Base-by-base conservation (phyloP, 2,329 filamentous ascomycete species). In the Diaporthe citriasiana region DNA sequence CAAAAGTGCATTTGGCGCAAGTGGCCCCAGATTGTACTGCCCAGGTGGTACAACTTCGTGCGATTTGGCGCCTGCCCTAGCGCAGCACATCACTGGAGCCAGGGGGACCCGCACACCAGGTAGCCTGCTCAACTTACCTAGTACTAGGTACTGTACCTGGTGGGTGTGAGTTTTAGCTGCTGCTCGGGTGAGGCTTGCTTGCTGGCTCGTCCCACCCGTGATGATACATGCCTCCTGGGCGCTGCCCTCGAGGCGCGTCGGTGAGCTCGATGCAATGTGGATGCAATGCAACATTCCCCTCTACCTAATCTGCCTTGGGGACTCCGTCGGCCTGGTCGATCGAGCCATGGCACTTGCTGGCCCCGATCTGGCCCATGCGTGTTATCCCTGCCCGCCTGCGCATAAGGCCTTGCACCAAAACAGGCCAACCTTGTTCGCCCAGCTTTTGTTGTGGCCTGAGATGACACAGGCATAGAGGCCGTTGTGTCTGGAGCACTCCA, bases 261-360 rank as follows among this genome's bases (percentile, higher is more conserved):
- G 60, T 66, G 60, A 33, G 42, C 60, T 33, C 60, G 25, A 47
- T 38, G 42, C 60, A 38, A 66, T 38, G 45, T 50, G 19, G 45
- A 66, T 68, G 63, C 63, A 50, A 68, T 68, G 63, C 63, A 53
- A 68, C 63, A 68, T 68, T 27, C 63, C 47, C 63, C 47, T 68
- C 63, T 51, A 66, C 60, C 60, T 51, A 51, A 51, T 66, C 60
- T 51, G n/a, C 42, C 60, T 66, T 10, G 60, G 27, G 42, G 13
- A 12, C 40, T 17, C 30, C 19, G 2, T 33, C 27, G 45, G 13
- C 45, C 17, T 38, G 47, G 15, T 68, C 63, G 45, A 66, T 51
- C 63, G 63, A 51, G 22, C 30, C 45, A 35, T 66, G 63, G 63
- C 63, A 30, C 63, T 25, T 68, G 63, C 30, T 19, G 63, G 47